These are phyloP conservation scores for Polysphondylium violaceum DNA, from an alignment of 78 protist genomes.

Conservation along the genomic window DNA sequence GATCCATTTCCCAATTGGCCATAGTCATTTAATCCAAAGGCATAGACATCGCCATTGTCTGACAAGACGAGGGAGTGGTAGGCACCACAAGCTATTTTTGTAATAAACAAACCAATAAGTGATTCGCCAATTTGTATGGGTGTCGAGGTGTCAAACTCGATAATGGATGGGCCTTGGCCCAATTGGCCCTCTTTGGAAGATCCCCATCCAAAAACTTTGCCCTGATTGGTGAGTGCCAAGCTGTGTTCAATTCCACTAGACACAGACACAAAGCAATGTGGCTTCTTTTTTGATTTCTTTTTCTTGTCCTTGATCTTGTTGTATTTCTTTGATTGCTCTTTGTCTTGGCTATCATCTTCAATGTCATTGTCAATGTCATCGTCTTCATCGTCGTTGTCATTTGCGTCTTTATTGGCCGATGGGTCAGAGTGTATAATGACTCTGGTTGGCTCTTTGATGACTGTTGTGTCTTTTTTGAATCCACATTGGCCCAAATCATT, in stretches of 20 bases:
- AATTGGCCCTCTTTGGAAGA: constrained; percentile 36
- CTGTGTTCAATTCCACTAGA: constrained; percentile 75
- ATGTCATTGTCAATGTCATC: not conserved
- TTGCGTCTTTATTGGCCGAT: too few species aligned
- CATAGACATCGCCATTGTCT: not conserved
- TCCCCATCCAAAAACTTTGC: constrained; percentile 75
- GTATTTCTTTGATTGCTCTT: too few species aligned
- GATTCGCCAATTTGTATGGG: constrained; percentile 65
- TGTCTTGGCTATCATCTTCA: not conserved
- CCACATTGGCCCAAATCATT: constrained; percentile 59
- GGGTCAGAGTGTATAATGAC: not conserved
- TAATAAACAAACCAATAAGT: constrained; percentile 13
- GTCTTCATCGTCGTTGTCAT: not conserved
- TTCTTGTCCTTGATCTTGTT: too few species aligned
- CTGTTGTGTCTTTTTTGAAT: not conserved
- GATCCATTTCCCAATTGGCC: constrained; percentile 4
- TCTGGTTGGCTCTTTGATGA: not conserved
- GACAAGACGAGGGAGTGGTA: constrained; percentile 60
- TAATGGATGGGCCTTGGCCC: not conserved
- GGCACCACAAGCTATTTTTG: constrained; percentile 38
- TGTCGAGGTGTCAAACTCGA: constrained; percentile 18
- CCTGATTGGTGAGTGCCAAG: constrained; percentile 43
- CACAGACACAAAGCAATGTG: not conserved
- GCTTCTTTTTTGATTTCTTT: not conserved
- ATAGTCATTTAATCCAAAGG: constrained; percentile 37